Evolutionary conservation across 768 basidiomycete genomes (phyloP).

Genomic region (Solioccasus polychromus): DNA sequence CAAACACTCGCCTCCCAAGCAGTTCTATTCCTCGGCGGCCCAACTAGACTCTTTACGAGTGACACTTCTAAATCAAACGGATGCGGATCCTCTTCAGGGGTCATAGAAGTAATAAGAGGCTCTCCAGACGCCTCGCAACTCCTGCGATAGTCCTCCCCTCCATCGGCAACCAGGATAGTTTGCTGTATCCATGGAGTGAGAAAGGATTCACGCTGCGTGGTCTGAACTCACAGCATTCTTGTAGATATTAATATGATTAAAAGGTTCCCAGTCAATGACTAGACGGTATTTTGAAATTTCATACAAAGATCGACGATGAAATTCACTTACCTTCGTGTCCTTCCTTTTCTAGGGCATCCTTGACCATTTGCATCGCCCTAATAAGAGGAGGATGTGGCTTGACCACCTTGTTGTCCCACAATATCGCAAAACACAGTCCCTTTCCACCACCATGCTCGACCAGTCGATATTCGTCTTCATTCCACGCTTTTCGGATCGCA

Average conservation of each 20-base stretch:
- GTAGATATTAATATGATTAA: conserved; percentile 43
- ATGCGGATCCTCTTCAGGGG: conserved; percentile 31
- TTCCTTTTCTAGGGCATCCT: conserved; percentile 54
- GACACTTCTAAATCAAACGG: conserved; percentile 43
- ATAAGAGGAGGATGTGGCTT: conserved; percentile 64
- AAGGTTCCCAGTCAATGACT: conserved; percentile 67
- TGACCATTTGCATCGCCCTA: conserved; percentile 58
- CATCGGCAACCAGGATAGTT: conserved; percentile 40
- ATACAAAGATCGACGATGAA: neutral
- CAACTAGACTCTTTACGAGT: conserved; percentile 44
- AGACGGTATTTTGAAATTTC: neutral
- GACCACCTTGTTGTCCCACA: conserved; percentile 64
- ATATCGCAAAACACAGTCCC: conserved; percentile 53
- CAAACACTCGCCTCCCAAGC: conserved; percentile 42
- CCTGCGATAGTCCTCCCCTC: conserved; percentile 35
- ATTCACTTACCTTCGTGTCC: conserved; percentile 59
- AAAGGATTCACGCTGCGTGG: neutral
- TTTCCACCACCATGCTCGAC: conserved; percentile 56
- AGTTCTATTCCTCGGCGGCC: conserved; percentile 37
- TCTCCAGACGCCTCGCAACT: conserved; percentile 42
- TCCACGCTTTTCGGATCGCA: conserved; percentile 57
- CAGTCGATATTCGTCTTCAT: conserved; percentile 55
- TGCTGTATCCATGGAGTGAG: conserved; percentile 24
- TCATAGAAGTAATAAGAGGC: conserved; percentile 40
- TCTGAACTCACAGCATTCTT: conserved; percentile 19